Evolutionary conservation across 441 rosid species (phyloP).

Genomic region (Populus hybrid): DNA sequence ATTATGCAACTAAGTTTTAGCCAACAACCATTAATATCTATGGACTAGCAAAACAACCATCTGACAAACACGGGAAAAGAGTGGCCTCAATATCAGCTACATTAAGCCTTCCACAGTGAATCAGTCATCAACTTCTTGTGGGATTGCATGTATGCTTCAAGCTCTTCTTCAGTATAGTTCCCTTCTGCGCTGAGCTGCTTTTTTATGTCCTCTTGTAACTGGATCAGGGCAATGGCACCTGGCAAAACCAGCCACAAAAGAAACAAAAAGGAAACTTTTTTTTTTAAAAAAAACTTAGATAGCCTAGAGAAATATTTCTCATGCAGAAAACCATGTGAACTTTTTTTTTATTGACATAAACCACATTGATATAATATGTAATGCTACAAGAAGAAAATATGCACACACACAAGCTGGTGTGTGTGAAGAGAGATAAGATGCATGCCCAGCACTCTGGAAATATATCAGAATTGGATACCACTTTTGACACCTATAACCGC

Average conservation of each 20-base stretch:
- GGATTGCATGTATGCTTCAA: conserved; percentile 77
- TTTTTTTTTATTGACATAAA: background rate
- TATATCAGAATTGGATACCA: background rate
- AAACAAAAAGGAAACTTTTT: background rate
- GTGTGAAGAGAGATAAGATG: background rate
- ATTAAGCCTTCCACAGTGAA: conserved; percentile 96
- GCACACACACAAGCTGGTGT: background rate
- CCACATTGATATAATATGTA: background rate
- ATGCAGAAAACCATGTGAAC: conserved; percentile 1
- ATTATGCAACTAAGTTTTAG: conserved; percentile 11
- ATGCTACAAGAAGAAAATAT: background rate
- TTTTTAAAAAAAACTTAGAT: background rate
- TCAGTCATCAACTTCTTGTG: conserved; percentile 92
- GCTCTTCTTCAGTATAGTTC: conserved; percentile 80
- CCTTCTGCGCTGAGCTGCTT: conserved; percentile 82
- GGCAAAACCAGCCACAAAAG: conserved; percentile 26
- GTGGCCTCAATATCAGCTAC: conserved; percentile 97
- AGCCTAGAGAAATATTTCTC: background rate
- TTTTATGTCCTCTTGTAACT: conserved; percentile 97
- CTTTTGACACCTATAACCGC: background rate
- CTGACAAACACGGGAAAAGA: conserved; percentile 90
- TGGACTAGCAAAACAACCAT: conserved; percentile 61
- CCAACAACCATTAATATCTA: conserved; percentile 20
- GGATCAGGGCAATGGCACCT: conserved; percentile 96
- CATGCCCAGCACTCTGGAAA: background rate